phyloP scores from a whole-genome alignment of 306 rosid species.

The Cucurbita maxima region DNA sequence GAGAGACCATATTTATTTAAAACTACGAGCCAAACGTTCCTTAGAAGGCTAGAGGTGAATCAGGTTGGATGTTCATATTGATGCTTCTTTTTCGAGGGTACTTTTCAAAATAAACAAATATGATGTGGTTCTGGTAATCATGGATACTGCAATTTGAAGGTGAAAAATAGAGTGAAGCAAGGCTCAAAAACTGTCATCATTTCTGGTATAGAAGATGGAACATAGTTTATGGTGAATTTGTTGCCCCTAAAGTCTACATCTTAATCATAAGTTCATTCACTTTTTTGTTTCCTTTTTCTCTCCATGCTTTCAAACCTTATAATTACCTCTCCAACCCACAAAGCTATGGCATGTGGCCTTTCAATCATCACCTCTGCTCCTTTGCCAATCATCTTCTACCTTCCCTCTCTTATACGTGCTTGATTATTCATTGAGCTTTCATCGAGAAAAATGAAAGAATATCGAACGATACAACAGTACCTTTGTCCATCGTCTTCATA shows the following conservation, averaged over 20 bases:
- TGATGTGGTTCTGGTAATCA: background rate
- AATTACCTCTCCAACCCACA: constrained; percentile 42
- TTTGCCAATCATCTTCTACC: constrained; percentile 7
- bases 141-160: constrained; percentile 16
- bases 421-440: background rate
- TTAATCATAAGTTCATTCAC: constrained; percentile 28
- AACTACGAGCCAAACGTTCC: background rate
- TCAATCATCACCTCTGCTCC: constrained; percentile 35
- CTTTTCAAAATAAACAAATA: background rate
- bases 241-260: constrained; percentile 32
- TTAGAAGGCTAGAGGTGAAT: background rate
- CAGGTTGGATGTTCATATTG: background rate
- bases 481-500: constrained; percentile 7
- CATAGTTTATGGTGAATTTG: constrained; percentile 24
- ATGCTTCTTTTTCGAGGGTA: background rate
- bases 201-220: constrained; percentile 36
- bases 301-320: constrained; percentile 29
- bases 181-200: constrained; percentile 33
- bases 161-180: constrained; percentile 17
- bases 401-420: background rate
- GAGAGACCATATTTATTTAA: background rate
- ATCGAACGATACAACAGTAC: background rate
- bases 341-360: constrained; percentile 24
- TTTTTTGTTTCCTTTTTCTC: constrained; percentile 18
- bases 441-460: background rate